These are phyloP conservation scores for Termitomyces bulborhizus DNA, from an alignment of 768 basidiomycete species.

Conservation along the genomic window DNA sequence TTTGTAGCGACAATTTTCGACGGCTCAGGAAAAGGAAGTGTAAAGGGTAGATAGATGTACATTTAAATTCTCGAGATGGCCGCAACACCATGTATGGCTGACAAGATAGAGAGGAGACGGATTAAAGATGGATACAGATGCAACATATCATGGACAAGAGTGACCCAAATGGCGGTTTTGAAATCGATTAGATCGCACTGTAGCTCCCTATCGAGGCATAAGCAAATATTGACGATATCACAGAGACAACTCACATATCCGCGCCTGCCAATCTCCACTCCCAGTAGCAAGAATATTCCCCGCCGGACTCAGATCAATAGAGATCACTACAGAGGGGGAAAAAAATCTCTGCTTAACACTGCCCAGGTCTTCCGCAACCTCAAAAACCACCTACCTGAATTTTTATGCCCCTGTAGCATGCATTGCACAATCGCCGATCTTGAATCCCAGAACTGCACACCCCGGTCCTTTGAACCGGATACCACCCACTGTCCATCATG, in stretches of 20 bases:
- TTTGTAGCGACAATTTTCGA: neutral
- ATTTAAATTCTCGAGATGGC: neutral
- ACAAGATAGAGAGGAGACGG: neutral
- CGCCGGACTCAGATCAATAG: slow-evolving; percentile 41
- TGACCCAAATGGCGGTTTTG: neutral
- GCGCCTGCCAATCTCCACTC: slow-evolving; percentile 48
- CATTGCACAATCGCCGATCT: slow-evolving; percentile 74
- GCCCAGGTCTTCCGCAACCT: neutral
- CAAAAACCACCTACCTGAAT: slow-evolving; percentile 34
- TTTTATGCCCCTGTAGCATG: slow-evolving; percentile 78
- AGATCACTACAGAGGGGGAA: slow-evolving; percentile 31
- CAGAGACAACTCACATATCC: slow-evolving; percentile 39
- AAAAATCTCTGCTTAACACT: neutral
- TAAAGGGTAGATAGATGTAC: neutral
- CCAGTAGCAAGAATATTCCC: slow-evolving; percentile 44
- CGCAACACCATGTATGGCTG: neutral
- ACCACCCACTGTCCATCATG: slow-evolving; percentile 94
- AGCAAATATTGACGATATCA: neutral
- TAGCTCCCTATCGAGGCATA: slow-evolving; percentile 12
- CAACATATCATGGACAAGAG: neutral
- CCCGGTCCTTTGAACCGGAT: slow-evolving; percentile 90
- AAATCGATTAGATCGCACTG: slow-evolving; percentile 7
- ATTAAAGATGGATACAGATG: neutral
- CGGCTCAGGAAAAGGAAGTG: neutral
- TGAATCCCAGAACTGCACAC: slow-evolving; percentile 93